These are phyloP conservation scores for Lachnellula arida DNA, from an alignment of 2,329 filamentous ascomycete species.

Conservation along the genomic window DNA sequence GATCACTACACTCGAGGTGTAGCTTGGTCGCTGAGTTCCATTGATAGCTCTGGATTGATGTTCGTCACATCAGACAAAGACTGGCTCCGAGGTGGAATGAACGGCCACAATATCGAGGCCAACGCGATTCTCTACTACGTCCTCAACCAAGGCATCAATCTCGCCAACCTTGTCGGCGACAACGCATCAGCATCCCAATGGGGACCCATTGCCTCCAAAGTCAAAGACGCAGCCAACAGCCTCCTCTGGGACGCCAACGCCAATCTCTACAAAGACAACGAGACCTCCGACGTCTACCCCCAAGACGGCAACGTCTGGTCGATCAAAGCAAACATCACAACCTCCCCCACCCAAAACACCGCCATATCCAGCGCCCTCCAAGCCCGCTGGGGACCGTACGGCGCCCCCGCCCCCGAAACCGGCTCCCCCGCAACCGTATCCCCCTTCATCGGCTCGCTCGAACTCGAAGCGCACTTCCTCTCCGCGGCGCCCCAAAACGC, in stretches of 20 bases:
- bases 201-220: slow-evolving; percentile 1
- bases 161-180: slow-evolving; percentile 28
- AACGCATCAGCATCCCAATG: neutral
- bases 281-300: slow-evolving; percentile 50
- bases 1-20: slow-evolving; percentile 43
- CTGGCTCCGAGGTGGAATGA: slow-evolving; percentile 24
- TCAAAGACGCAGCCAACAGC: slow-evolving; percentile 12
- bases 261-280: slow-evolving; percentile 47
- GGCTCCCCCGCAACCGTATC: slow-evolving; percentile 41
- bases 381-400: slow-evolving; percentile 35
- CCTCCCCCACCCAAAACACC: slow-evolving; percentile 37
- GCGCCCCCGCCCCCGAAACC: slow-evolving; percentile 42
- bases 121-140: slow-evolving; percentile 37
- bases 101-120: slow-evolving; percentile 25
- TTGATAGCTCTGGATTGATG: slow-evolving; percentile 32
- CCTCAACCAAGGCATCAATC: slow-evolving; percentile 43
- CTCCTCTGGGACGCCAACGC: slow-evolving; percentile 32
- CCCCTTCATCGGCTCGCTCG: slow-evolving; percentile 43
- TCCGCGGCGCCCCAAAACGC: slow-evolving; percentile 44
- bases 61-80: slow-evolving; percentile 19
- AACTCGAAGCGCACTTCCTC: slow-evolving; percentile 41
- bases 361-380: slow-evolving; percentile 18
- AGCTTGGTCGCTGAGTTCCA: slow-evolving; percentile 37
- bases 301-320: slow-evolving; percentile 57
- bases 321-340: slow-evolving; percentile 29